phyloP scores from a whole-genome alignment of 179 eudicot species.

The Gypsophila paniculata region DNA sequence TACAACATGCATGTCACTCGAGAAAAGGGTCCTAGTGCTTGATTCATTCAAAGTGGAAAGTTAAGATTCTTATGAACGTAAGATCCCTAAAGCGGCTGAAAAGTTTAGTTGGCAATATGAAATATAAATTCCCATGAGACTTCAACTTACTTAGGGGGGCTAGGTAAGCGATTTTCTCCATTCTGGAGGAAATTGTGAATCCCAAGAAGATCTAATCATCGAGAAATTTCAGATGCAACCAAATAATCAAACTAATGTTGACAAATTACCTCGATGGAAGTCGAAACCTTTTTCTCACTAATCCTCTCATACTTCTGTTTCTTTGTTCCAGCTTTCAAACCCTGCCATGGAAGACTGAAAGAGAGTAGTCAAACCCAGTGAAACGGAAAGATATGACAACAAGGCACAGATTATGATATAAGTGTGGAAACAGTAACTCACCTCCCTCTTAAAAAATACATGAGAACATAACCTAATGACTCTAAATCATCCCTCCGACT shows the following conservation, averaged over 20 bases:
- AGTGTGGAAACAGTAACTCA: slow-evolving; percentile 23
- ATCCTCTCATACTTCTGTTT: slow-evolving; percentile 94
- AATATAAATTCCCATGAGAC: background rate
- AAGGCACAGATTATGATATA: slow-evolving; percentile 15
- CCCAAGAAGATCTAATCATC: background rate
- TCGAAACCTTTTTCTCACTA: slow-evolving; percentile 84
- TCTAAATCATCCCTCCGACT: slow-evolving; percentile 96
- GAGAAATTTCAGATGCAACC: background rate
- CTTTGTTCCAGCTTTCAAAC: slow-evolving; percentile 89
- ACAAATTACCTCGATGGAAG: slow-evolving; percentile 75
- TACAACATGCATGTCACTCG: background rate
- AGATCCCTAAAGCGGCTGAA: background rate
- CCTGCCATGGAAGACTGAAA: slow-evolving; percentile 98
- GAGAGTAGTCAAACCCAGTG: slow-evolving; percentile 9
- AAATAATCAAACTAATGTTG: background rate
- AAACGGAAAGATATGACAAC: background rate
- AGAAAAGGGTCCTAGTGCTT: background rate
- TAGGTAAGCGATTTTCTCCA: background rate
- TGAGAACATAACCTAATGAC: slow-evolving; percentile 90
- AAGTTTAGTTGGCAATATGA: background rate
- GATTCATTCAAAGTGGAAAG: background rate
- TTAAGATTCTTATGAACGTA: background rate
- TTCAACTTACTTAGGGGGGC: background rate
- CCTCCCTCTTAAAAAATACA: slow-evolving; percentile 98
- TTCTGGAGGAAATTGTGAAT: background rate